phyloP scores from a whole-genome alignment of 2,329 filamentous ascomycete species.

The Alternaria gansuensis region DNA sequence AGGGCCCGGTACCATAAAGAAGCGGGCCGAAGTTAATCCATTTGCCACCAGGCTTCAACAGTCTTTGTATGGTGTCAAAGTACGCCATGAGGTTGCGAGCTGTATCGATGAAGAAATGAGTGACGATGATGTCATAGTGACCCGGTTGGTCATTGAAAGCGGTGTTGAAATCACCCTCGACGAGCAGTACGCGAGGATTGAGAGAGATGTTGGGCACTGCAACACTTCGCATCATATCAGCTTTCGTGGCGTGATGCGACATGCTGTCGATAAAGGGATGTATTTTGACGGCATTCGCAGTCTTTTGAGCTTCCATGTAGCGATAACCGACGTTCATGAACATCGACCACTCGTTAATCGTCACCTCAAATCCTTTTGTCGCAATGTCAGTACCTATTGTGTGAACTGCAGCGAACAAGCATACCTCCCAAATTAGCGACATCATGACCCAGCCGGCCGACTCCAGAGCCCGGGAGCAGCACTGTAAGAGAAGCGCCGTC shows the following conservation, averaged over 20 bases:
- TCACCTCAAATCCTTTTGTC: constrained; percentile 59
- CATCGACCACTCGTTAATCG: constrained; percentile 66
- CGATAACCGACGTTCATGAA: constrained; percentile 66
- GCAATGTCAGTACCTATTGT: background rate
- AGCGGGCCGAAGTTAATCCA: constrained; percentile 68
- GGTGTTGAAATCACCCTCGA: constrained; percentile 67
- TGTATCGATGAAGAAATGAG: constrained; percentile 70
- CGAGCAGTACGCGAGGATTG: constrained; percentile 55
- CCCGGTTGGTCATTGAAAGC: constrained; percentile 39
- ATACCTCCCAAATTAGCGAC: constrained; percentile 55
- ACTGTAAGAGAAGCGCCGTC: constrained; percentile 47
- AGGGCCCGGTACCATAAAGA: constrained; percentile 64
- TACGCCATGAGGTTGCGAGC: constrained; percentile 65
- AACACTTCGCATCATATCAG: constrained; percentile 59
- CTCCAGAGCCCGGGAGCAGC: constrained; percentile 63
- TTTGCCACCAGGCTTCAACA: constrained; percentile 60
- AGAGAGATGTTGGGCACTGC: constrained; percentile 55
- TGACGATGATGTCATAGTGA: constrained; percentile 62
- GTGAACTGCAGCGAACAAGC: constrained; percentile 10
- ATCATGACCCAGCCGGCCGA: constrained; percentile 64
- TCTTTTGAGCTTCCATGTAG: constrained; percentile 55
- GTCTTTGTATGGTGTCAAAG: constrained; percentile 62
- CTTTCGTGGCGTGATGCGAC: constrained; percentile 63
- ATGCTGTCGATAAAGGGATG: constrained; percentile 66
- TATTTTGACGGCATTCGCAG: constrained; percentile 42